Evolutionary conservation across 495 filamentous ascomycete genomes (phyloP).

Genomic region (Tetracladium setigerum): DNA sequence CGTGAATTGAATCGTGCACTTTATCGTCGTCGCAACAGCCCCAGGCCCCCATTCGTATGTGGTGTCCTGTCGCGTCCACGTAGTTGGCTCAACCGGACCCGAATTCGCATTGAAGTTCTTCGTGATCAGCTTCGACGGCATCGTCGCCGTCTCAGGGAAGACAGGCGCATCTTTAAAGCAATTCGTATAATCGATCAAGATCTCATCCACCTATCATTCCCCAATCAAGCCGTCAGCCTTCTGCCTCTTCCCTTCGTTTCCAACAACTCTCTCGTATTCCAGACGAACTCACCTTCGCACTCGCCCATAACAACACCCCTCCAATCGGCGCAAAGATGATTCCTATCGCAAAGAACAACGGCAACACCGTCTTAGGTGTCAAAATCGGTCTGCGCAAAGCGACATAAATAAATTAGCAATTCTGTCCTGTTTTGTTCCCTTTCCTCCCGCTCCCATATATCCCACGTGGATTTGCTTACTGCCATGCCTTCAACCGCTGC

Average conservation of each 20-base stretch:
- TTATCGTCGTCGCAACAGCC: slow-evolving; percentile 9
- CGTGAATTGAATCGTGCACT: slow-evolving; percentile 66
- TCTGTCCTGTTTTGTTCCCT: neutral
- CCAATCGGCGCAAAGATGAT: slow-evolving; percentile 85
- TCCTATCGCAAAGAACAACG: slow-evolving; percentile 80
- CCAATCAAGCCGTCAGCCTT: slow-evolving; percentile 11
- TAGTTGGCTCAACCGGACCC: slow-evolving; percentile 17
- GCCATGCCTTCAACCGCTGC: slow-evolving; percentile 90
- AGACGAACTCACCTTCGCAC: slow-evolving; percentile 48
- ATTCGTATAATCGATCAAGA: slow-evolving; percentile 81
- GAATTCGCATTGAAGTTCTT: slow-evolving; percentile 56
- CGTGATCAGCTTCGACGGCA: slow-evolving; percentile 49
- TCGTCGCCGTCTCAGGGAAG: slow-evolving; percentile 23
- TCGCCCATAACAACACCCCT: slow-evolving; percentile 76
- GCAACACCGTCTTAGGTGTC: slow-evolving; percentile 86
- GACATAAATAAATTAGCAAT: neutral
- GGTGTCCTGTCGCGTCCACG: slow-evolving; percentile 31
- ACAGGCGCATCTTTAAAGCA: slow-evolving; percentile 50
- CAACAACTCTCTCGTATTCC: neutral
- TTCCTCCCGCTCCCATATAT: no score
- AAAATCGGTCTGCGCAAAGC: slow-evolving; percentile 62
- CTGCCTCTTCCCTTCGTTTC: neutral
- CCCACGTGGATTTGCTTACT: slow-evolving; percentile 44
- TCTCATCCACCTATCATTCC: slow-evolving; percentile 68
- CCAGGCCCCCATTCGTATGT: slow-evolving; percentile 14